Conservation (phyloP, 2,329 filamentous ascomycete species). For the Sporothrix phasma region DNA sequence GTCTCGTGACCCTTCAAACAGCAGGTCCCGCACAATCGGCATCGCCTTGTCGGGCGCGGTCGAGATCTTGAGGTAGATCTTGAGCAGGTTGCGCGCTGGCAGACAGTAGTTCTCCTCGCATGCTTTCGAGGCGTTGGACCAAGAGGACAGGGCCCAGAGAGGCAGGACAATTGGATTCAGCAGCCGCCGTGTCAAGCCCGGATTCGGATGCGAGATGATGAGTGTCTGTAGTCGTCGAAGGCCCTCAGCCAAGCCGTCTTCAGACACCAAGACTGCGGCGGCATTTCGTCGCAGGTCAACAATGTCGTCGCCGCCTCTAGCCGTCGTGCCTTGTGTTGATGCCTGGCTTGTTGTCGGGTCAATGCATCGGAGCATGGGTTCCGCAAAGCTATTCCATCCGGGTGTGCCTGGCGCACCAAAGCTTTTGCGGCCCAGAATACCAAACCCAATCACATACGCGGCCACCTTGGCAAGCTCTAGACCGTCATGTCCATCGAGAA, state of each 20-base stretch:
- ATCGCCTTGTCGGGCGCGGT: conserved; percentile 41
- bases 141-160: conserved; percentile 53
- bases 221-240: conserved; percentile 47
- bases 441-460: conserved; percentile 54
- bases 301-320: conserved; percentile 30
- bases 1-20: conserved; percentile 40
- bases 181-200: conserved; percentile 53
- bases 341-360: conserved; percentile 30
- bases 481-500: conserved; percentile 53
- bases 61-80: conserved; percentile 48
- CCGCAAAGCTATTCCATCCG: conserved; percentile 54
- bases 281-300: conserved; percentile 35
- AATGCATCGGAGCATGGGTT: conserved; percentile 45
- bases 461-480: conserved; percentile 48
- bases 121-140: conserved; percentile 27
- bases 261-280: conserved; percentile 34
- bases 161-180: conserved; percentile 48
- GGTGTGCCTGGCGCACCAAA: conserved; percentile 53
- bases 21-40: conserved; percentile 42
- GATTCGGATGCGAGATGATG: conserved; percentile 54
- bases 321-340: conserved; percentile 23
- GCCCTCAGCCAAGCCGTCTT: conserved; percentile 38
- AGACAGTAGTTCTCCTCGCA: conserved; percentile 32
- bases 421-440: conserved; percentile 53
- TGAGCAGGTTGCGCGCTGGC: conserved; percentile 41